Percentiles rank a stretch among this genome's conserved stretches.
Evolutionary conservation across 495 filamentous ascomycete species (phyloP).

Genomic region (Chaetomium cochliodes): DNA sequence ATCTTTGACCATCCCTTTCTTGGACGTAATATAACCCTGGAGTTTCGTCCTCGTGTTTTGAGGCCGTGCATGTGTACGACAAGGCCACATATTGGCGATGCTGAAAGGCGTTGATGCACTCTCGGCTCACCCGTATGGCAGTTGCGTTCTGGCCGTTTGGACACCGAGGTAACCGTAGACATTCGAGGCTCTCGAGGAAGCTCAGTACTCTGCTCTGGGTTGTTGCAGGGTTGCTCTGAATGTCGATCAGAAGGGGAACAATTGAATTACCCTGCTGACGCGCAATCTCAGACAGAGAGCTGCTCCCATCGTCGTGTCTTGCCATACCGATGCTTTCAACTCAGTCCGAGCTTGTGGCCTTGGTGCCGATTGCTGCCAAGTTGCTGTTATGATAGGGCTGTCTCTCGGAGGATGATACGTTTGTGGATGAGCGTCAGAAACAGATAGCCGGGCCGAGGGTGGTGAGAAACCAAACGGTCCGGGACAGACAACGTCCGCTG

Average conservation of each 20-base stretch:
- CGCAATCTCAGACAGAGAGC: slow-evolving; percentile 14
- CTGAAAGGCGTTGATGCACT: background rate
- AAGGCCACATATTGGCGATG: slow-evolving; percentile 4
- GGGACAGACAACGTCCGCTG: too few relatives aligned
- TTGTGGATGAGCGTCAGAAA: background rate
- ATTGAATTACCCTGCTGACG: slow-evolving; percentile 4
- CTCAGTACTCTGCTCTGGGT: slow-evolving; percentile 1
- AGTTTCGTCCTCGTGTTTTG: background rate
- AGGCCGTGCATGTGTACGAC: slow-evolving; percentile 1
- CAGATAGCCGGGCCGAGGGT: background rate
- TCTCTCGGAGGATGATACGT: background rate
- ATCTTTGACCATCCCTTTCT: background rate
- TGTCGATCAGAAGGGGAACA: slow-evolving; percentile 15
- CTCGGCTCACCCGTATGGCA: background rate
- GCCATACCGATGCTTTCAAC: slow-evolving; percentile 3
- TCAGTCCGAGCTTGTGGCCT: background rate
- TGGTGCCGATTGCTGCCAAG: background rate
- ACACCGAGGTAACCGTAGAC: background rate
- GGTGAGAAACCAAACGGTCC: background rate
- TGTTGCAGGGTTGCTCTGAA: background rate
- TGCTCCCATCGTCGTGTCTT: slow-evolving; percentile 8
- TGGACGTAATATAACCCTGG: slow-evolving; percentile 4
- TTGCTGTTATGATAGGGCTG: background rate
- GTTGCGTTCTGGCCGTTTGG: background rate
- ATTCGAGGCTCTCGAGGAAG: slow-evolving; percentile 10